Evolutionary conservation across 192 early-diverging fungal species (phyloP), one percentile per base, ranked within the genome.

Genomic region (Linnemannia schmuckeri): DNA sequence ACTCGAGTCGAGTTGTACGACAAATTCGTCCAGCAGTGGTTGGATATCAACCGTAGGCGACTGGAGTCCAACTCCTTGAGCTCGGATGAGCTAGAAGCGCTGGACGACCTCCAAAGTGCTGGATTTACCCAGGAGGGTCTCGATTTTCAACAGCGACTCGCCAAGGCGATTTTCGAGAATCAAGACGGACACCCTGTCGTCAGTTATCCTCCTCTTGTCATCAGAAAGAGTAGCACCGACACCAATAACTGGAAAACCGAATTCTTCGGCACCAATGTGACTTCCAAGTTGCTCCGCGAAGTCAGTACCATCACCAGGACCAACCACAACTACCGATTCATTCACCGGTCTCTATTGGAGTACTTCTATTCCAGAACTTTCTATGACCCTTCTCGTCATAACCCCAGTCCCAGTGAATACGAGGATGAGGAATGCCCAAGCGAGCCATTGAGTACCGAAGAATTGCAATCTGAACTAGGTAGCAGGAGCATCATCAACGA

Each of bases 261-360:
- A 1, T 75, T 75, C 52, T 75, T 77, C 46, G 22, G 37, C 35
- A 41, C 24, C 6, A 44, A 46, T 13, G 17, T 15, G 7, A 12
- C 52, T 30, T 38, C 30, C 7, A 20, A 69, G 24, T 41, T 70
- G 15, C 46, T 78, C 10, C 46, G 38, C n/a, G 77, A 78, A 8
- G 63, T 47, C 15, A 69, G 77, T 70, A 44, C 63, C 13, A 13
- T 78, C 44, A 69, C 63, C 37, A 57, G 41, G 35, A 68, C 40
- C n/a, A 40, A 42, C 13, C 37, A 52, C 24, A 42, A 27, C 15
- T 78, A 70, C 44, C 35, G 77, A 38, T 78, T 78, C 66, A 78
- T 69, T 9, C 77, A 78, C 42, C 13, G 18, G 18, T 78, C 77
- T 6, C 40, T 78, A 3, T 33, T 78, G 68, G 77, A 78, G 63